A percentile compares a stretch with the other conserved stretches of the same genome.
phyloP scores from a whole-genome alignment of 148 eudicot genomes.

The Heliamphora exappendiculata region DNA sequence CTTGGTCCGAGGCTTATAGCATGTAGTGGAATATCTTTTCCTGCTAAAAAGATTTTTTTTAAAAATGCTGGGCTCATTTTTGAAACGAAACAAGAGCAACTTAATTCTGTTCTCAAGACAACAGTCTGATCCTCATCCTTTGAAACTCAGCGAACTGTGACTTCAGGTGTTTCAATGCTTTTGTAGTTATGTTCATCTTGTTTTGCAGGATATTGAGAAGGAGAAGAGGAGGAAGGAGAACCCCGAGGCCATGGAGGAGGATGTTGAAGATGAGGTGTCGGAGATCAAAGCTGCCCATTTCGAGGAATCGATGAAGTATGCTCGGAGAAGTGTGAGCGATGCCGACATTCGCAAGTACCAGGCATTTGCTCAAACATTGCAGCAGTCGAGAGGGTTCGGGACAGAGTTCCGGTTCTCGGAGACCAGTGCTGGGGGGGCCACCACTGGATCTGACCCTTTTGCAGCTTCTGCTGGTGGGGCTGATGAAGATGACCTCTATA shows the following conservation, averaged over 20 bases:
- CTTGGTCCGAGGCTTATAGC: too few relatives aligned
- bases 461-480: conserved; percentile 28
- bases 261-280: conserved; percentile 33
- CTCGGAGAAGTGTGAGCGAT: conserved; percentile 47
- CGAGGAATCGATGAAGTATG: conserved; percentile 46
- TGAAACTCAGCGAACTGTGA: too few relatives aligned
- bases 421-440: conserved; percentile 11
- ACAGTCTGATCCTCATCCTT: too few relatives aligned
- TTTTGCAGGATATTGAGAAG: conserved; percentile 42
- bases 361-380: conserved; percentile 47
- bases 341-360: conserved; percentile 49
- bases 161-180: too few relatives aligned
- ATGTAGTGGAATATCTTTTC: too few relatives aligned
- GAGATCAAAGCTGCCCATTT: conserved; percentile 43
- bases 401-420: conserved; percentile 38
- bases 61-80: too few relatives aligned
- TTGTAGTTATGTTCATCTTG: too few relatives aligned
- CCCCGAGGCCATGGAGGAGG: conserved; percentile 43
- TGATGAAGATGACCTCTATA: conserved; percentile 36
- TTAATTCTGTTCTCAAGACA: too few relatives aligned
- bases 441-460: conserved; percentile 22
- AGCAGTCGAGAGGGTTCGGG: conserved; percentile 48
- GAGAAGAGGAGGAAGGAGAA: conserved; percentile 30
- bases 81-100: too few relatives aligned
- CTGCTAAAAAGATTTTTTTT: too few relatives aligned